Evolutionary conservation across 1,284 basidiomycete genomes (phyloP).

Genomic region (Bjerkandera adusta): DNA sequence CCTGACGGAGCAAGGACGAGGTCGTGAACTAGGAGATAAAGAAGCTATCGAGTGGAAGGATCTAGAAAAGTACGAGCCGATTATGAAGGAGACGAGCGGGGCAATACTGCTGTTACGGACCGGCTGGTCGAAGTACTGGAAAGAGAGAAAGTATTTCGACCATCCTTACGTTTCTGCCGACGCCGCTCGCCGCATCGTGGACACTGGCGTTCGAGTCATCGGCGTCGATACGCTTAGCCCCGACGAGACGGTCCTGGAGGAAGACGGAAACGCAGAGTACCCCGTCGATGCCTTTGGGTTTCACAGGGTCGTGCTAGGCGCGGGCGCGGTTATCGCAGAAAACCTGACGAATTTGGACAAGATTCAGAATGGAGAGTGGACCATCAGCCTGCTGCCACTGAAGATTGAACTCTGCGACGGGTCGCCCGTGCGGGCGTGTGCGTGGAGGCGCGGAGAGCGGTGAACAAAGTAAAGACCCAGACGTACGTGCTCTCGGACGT

Average conservation of each 20-base stretch:
- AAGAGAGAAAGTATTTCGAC: constrained; percentile 47
- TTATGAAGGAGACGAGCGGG: constrained; percentile 27
- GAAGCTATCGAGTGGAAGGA: constrained; percentile 13
- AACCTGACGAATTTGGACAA: constrained; percentile 54
- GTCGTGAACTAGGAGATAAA: constrained; percentile 5
- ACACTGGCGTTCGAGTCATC: constrained; percentile 49
- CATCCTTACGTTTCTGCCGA: constrained; percentile 62
- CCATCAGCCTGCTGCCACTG: constrained; percentile 56
- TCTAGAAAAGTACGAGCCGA: constrained; percentile 8
- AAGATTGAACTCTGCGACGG: constrained; percentile 58
- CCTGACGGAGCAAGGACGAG: constrained; percentile 22
- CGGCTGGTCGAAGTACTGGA: constrained; percentile 60
- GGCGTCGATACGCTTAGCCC: constrained; percentile 65
- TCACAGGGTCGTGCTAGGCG: constrained; percentile 56
- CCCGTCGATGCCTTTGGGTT: constrained; percentile 41
- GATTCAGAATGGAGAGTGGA: constrained; percentile 38
- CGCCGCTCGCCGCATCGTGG: constrained; percentile 47
- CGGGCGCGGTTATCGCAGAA: constrained; percentile 62
- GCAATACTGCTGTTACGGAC: constrained; percentile 44
- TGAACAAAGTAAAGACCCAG: neutral
- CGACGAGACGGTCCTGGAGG: constrained; percentile 49
- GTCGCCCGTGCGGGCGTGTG: constrained; percentile 64
- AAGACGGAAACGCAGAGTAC: neutral
- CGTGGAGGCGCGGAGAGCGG: constrained; percentile 31
- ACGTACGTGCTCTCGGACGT: no score